These are phyloP conservation scores for Aspergillus nomiae DNA, from an alignment of 2,329 filamentous ascomycete genomes.

Conservation along the genomic window DNA sequence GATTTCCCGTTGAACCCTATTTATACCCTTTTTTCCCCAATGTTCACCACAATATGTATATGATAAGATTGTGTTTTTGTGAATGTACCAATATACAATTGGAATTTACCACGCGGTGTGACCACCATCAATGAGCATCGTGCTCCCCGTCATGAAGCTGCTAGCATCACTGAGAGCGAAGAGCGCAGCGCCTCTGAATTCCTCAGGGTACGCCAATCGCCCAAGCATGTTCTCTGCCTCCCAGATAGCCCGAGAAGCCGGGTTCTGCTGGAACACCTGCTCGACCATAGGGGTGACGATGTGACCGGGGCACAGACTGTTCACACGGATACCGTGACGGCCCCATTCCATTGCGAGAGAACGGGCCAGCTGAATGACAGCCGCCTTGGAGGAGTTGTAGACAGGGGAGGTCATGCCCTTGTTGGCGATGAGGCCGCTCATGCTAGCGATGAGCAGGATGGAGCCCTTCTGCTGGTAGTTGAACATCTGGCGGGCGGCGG, in stretches of 20 bases:
- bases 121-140: constrained; percentile 71
- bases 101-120: constrained; percentile 53
- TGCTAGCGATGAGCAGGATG: constrained; percentile 54
- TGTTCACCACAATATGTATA: not conserved
- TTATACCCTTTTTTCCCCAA: not conserved
- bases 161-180: constrained; percentile 69
- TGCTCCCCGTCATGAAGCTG: constrained; percentile 70
- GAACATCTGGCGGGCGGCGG: constrained; percentile 52
- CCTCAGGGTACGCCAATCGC: constrained; percentile 57
- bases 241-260: constrained; percentile 56
- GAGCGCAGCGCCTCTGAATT: constrained; percentile 66
- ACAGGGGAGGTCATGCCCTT: constrained; percentile 46
- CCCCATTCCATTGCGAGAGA: constrained; percentile 58
- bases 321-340: constrained; percentile 54
- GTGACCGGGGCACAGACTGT: constrained; percentile 56
- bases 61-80: not conserved
- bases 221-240: constrained; percentile 55
- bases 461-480: constrained; percentile 51
- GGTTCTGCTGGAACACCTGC: constrained; percentile 73
- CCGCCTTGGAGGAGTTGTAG: constrained; percentile 59
- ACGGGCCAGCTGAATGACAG: constrained; percentile 54
- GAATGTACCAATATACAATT: not conserved
- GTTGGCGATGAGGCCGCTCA: constrained; percentile 54
- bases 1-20: not conserved
- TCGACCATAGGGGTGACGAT: constrained; percentile 75